Evolutionary conservation across 2,329 filamentous ascomycete species (phyloP).

Genomic region (Macroventuria anomochaeta): DNA sequence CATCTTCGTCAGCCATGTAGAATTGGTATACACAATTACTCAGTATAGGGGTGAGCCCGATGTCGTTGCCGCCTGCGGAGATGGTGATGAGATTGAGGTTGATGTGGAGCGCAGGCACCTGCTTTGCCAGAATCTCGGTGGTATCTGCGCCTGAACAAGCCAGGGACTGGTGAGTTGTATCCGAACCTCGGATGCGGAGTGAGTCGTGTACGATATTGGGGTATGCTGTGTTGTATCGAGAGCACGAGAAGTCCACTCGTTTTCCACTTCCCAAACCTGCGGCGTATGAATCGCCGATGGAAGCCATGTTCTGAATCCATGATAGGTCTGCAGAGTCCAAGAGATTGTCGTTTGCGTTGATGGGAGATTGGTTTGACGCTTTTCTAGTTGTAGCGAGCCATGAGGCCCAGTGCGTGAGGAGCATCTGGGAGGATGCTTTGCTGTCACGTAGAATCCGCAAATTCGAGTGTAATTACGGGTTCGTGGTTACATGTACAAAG

Average conservation of each 20-base stretch:
- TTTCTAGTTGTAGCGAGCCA: conserved; percentile 3
- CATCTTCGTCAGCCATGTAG: conserved; percentile 30
- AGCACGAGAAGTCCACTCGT: conserved; percentile 38
- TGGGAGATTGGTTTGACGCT: not conserved
- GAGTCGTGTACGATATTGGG: conserved; percentile 33
- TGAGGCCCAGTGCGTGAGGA: not conserved
- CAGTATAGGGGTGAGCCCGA: conserved; percentile 36
- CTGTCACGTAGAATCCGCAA: not conserved
- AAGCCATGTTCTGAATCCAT: conserved; percentile 37
- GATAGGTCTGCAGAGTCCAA: conserved; percentile 15
- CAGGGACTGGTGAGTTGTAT: conserved; percentile 35
- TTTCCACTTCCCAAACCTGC: conserved; percentile 38
- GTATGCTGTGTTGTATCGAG: conserved; percentile 37
- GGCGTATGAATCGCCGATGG: conserved; percentile 43
- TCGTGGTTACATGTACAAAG: not conserved
- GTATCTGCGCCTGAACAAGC: conserved; percentile 41
- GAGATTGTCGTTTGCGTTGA: not conserved
- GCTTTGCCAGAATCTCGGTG: conserved; percentile 32
- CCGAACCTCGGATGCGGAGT: conserved; percentile 17
- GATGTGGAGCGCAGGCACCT: conserved; percentile 26
- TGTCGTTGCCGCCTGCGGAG: conserved; percentile 44
- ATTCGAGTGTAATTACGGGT: too few relatives aligned
- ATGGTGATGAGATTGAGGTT: conserved; percentile 39
- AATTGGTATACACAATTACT: conserved; percentile 44
- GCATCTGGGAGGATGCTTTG: not conserved